Percentiles rank a stretch among this genome's conserved stretches.
Conservation (phyloP, 192 early-diverging fungal genomes). For the Linnemannia schmuckeri region DNA sequence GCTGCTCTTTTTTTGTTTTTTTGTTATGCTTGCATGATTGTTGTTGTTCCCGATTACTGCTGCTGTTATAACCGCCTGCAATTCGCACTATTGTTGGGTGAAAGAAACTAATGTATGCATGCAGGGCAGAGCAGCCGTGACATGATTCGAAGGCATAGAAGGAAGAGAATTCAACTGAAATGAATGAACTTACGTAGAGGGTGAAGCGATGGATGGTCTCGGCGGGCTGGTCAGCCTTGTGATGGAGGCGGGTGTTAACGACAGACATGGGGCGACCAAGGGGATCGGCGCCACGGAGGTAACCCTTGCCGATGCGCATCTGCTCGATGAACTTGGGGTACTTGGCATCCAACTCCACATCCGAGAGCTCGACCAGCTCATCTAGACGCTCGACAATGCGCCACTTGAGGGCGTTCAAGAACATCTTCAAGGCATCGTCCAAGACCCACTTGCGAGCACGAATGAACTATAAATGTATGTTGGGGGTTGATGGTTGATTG, state of each 20-base stretch:
- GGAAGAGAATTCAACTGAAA: no score
- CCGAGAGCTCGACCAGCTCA: slow-evolving; percentile 62
- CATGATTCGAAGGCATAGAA: background rate
- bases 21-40: no score
- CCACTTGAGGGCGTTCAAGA: slow-evolving; percentile 82
- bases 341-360: slow-evolving; percentile 57
- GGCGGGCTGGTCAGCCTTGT: slow-evolving; percentile 70
- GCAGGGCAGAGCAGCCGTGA: background rate
- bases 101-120: background rate
- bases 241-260: slow-evolving; percentile 64
- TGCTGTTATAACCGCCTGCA: background rate
- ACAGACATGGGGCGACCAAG: slow-evolving; percentile 62
- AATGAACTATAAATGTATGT: slow-evolving; percentile 65
- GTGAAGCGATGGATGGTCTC: slow-evolving; percentile 76
- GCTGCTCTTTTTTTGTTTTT: background rate
- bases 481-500: background rate
- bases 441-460: slow-evolving; percentile 94
- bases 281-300: slow-evolving; percentile 64
- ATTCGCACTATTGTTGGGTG: background rate
- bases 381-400: slow-evolving; percentile 70
- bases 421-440: slow-evolving; percentile 81
- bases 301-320: slow-evolving; percentile 63
- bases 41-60: background rate
- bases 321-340: slow-evolving; percentile 58
- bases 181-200: slow-evolving; percentile 69